Evolutionary conservation across 371 early-diverging fungal genomes (phyloP), one percentile per base, ranked within the genome.

Genomic region (Syncephalastrum contaminatum): DNA sequence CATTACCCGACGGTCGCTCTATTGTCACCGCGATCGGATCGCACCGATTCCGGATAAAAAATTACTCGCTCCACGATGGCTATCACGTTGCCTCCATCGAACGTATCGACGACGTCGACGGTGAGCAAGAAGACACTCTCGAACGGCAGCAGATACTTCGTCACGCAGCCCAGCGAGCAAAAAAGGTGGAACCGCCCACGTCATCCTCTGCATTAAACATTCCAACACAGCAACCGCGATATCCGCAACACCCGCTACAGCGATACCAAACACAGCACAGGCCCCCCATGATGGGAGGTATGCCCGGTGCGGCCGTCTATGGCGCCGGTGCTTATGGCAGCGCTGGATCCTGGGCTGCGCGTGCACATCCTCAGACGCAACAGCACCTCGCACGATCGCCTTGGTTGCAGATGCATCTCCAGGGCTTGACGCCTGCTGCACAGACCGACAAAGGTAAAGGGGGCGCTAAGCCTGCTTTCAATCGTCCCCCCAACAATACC

Each of bases 1-100:
- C 69, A 2, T 56, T 80, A 6, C 56, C 59, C 0, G 83, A 82
- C 52, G 83, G 81, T 7, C 58, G 81, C 30, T 72, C 64, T 10
- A 39, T 79, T 16, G 73, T 80, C 1, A 62, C 67, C 50, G 67
- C 77, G 3, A 59, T 69, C 0, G 77, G 74, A 13, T 65, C 69
- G 0, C 67, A 69, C 39, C 60, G 72, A 5, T 72, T 77, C 43
- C 61, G 58, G 36, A 66, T 74, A 13, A 13, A 51, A 1, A 44
- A 54, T n/a, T 62, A 55, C 41, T 43, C 54, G 6, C 36, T 70
- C 45, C 21, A 53, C 13, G 74, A 74, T 58, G 74, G 74, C 2
- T 74, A 74, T 53, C 63, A 66, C 48, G 62, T 74, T 21, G 81
- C 70, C 4, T 50, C 64, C 30, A 61, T 78, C 21, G 77, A 78